Base-by-base conservation (phyloP, 768 basidiomycete species). In the Lyophyllum shimeji region DNA sequence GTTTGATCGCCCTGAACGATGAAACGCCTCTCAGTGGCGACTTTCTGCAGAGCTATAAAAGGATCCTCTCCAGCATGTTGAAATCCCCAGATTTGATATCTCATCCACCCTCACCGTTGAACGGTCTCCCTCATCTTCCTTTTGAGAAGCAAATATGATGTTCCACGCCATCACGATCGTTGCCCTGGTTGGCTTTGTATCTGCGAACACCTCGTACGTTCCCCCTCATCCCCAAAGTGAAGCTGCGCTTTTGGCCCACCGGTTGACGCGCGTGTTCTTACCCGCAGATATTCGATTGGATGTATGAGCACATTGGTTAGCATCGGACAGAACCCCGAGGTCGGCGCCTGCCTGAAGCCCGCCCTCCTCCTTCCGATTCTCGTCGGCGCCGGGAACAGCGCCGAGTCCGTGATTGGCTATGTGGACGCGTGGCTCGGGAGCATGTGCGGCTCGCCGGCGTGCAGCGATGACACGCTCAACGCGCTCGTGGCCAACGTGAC, bases 391-490 rank as follows among this genome's bases (percentile, higher is more conserved):
- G 65, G 67, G 37, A 62, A 68, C 2, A 59, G 53, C 21, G 56
- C 69, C 23, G 64, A 68, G 12, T 77, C 77, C 0, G 39, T 79
- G 50, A 63, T 79, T 31, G 59, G 67, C 1, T 69, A 79, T 7
- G 53, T 87, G 53, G 71, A 80, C 66, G 73, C 52, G 42, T 84
- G 83, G 83, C 65, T 85, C 34, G 72, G 66, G 9, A 78, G 79
- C 43, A 18, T 82, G 55, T 87, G 86, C 64, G 58, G 73, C 46
- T 69, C 73, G 31, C 66, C 70, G 2, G 66, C 79, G 0, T 87
- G 85, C 65, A 75, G 70, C 58, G 83, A 84, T 53, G 65, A 65
- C n/a, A 78, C 79, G 9, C 71, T 86, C 21, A 65, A 77, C 31
- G 55, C 71, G 5, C 69, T 84, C 47, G 69, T 79, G 13, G 66